These are phyloP conservation scores for Erysimum cheiranthoides DNA, from an alignment of 345 rosid genomes.

Conservation along the genomic window DNA sequence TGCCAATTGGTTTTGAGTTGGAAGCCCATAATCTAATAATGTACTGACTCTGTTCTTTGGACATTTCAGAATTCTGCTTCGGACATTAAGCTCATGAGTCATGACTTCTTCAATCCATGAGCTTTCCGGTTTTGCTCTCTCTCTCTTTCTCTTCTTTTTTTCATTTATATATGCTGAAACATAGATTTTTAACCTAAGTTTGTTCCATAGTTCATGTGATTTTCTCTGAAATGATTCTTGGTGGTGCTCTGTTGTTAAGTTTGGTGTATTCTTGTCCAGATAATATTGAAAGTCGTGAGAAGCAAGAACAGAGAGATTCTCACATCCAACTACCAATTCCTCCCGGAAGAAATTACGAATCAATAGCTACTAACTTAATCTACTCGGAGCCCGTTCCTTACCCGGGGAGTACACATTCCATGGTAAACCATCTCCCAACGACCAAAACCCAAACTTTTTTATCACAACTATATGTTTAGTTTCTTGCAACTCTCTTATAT, in stretches of 20 bases:
- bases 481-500: not conserved
- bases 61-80: conserved; percentile 11
- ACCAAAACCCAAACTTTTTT: conserved; percentile 6
- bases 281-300: conserved; percentile 69
- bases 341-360: conserved; percentile 53
- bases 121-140: conserved; percentile 36
- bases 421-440: conserved; percentile 52
- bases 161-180: not conserved
- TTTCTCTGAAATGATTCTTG: conserved; percentile 27
- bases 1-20: no score
- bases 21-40: no score
- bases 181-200: not conserved
- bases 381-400: conserved; percentile 51
- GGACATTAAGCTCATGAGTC: conserved; percentile 31
- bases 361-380: conserved; percentile 52
- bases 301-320: conserved; percentile 60
- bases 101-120: conserved; percentile 47
- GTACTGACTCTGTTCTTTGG: conserved; percentile 27
- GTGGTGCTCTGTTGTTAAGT: conserved; percentile 35
- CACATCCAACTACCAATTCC: conserved; percentile 56
- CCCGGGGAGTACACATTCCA: conserved; percentile 30
- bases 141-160: conserved; percentile 7
- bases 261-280: conserved; percentile 45
- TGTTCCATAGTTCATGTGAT: conserved; percentile 9
- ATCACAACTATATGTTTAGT: conserved; percentile 27